These are phyloP conservation scores for Asparagopsis taxiformis DNA, from an alignment of 31 red algal genomes.

Conservation along the genomic window DNA sequence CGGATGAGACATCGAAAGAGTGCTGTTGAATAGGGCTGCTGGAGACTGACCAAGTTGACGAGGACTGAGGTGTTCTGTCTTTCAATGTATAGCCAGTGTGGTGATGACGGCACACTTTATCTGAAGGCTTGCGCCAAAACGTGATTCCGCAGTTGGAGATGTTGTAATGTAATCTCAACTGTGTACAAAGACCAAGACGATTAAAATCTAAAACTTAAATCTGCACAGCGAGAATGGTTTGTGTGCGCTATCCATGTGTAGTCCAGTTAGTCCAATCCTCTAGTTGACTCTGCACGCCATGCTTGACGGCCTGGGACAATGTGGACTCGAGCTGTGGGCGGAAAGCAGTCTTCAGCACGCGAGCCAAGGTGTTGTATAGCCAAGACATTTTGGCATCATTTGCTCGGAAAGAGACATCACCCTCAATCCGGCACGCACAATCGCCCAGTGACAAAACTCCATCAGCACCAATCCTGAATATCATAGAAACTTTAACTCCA, in stretches of 20 bases:
- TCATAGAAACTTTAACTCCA: background rate
- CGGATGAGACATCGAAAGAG: conserved; percentile 35
- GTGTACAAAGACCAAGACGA: background rate
- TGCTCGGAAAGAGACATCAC: conserved; percentile 1
- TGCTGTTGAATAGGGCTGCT: too few species aligned
- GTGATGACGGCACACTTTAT: too few species aligned
- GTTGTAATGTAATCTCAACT: background rate
- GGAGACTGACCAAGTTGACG: too few species aligned
- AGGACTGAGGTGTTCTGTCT: too few species aligned
- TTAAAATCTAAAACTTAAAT: background rate
- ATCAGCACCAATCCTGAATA: background rate
- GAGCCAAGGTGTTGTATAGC: conserved; percentile 8
- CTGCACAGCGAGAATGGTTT: background rate
- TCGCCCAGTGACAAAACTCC: background rate
- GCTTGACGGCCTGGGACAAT: background rate
- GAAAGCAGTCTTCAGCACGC: conserved; percentile 6
- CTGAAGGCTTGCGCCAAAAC: too few species aligned
- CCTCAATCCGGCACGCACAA: conserved; percentile 1
- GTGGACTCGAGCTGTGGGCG: conserved; percentile 3
- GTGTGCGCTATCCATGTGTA: background rate
- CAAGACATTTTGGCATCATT: conserved; percentile 12
- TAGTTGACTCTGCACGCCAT: conserved; percentile 1
- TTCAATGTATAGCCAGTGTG: too few species aligned
- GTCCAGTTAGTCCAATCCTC: conserved; percentile 7
- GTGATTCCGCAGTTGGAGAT: too few species aligned